A percentile compares a stretch with the other conserved stretches of the same genome.
phyloP scores from a whole-genome alignment of 768 basidiomycete genomes.

The Multifurca ochricompacta region DNA sequence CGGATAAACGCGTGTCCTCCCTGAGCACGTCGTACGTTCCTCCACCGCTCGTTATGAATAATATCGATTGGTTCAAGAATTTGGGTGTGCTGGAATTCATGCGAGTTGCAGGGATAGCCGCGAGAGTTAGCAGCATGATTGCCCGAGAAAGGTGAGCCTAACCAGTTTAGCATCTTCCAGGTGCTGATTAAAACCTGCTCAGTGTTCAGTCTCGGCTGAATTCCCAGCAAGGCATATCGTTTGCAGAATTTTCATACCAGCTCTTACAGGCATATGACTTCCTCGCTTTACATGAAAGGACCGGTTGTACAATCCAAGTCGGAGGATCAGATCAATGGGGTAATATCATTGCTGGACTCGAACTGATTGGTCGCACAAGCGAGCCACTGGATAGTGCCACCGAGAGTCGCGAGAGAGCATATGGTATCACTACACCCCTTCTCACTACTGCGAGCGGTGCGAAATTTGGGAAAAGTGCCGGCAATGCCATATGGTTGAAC shows the following conservation, averaged over 20 bases:
- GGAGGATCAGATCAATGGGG: slow-evolving; percentile 99
- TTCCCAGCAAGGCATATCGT: slow-evolving; percentile 86
- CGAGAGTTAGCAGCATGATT: slow-evolving; percentile 85
- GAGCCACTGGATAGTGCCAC: slow-evolving; percentile 5
- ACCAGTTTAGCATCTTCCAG: background rate
- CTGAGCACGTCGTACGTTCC: slow-evolving; percentile 13
- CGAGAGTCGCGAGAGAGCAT: slow-evolving; percentile 37
- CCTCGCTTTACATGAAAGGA: slow-evolving; percentile 55
- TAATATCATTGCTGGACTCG: slow-evolving; percentile 90
- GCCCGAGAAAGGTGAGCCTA: slow-evolving; percentile 71
- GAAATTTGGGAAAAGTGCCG: slow-evolving; percentile 96
- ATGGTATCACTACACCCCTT: slow-evolving; percentile 89
- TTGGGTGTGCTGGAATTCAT: slow-evolving; percentile 80
- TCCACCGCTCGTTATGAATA: slow-evolving; percentile 50
- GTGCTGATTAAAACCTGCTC: background rate
- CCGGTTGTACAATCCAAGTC: slow-evolving; percentile 76
- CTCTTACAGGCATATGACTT: slow-evolving; percentile 97
- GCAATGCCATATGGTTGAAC: slow-evolving; percentile 93
- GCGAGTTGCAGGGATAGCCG: slow-evolving; percentile 67
- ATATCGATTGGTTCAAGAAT: slow-evolving; percentile 70
- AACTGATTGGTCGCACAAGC: slow-evolving; percentile 66
- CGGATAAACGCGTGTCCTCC: slow-evolving; percentile 25
- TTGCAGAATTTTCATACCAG: slow-evolving; percentile 97
- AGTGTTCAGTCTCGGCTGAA: slow-evolving; percentile 79
- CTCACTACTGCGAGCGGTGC: slow-evolving; percentile 83